phyloP scores from a whole-genome alignment of 208 protist species.

The Willaertia magna region DNA sequence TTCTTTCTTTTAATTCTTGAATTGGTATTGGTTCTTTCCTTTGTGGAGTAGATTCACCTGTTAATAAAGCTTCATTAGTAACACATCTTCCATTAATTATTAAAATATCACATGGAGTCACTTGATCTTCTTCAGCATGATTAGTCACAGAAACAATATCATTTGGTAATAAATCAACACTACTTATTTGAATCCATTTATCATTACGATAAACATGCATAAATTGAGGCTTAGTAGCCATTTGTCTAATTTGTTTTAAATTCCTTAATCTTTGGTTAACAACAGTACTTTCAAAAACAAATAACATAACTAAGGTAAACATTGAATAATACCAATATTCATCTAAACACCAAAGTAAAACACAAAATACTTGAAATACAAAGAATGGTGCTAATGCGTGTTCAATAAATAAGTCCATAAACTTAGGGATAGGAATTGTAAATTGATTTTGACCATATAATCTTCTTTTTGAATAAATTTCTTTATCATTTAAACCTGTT shows the following conservation, averaged over 20 bases:
- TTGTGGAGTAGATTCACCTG: constrained; percentile 95
- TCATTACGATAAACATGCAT: constrained; percentile 19
- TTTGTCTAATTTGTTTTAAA: constrained; percentile 71
- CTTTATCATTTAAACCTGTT: neutral
- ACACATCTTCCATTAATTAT: constrained; percentile 83
- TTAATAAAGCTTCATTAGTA: constrained; percentile 96
- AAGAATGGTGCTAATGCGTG: constrained; percentile 94
- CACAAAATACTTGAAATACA: constrained; percentile 95
- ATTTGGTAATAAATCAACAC: neutral
- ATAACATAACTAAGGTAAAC: constrained; percentile 87
- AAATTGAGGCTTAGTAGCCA: constrained; percentile 54
- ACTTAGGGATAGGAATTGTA: constrained; percentile 82
- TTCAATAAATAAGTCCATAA: constrained; percentile 82
- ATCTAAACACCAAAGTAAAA: constrained; percentile 85
- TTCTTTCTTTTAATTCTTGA: neutral
- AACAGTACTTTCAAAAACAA: constrained; percentile 87
- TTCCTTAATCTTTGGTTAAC: constrained; percentile 79
- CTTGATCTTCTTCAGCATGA: constrained; percentile 12
- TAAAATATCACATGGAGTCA: constrained; percentile 81
- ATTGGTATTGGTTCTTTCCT: constrained; percentile 65
- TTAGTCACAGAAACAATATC: constrained; percentile 33
- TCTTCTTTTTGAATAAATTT: neutral
- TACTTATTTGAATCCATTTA: neutral
- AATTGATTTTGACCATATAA: constrained; percentile 36
- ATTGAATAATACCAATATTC: constrained; percentile 94